Base-by-base conservation (phyloP, 1,284 basidiomycete species). In the Hemileia vastatrix region DNA sequence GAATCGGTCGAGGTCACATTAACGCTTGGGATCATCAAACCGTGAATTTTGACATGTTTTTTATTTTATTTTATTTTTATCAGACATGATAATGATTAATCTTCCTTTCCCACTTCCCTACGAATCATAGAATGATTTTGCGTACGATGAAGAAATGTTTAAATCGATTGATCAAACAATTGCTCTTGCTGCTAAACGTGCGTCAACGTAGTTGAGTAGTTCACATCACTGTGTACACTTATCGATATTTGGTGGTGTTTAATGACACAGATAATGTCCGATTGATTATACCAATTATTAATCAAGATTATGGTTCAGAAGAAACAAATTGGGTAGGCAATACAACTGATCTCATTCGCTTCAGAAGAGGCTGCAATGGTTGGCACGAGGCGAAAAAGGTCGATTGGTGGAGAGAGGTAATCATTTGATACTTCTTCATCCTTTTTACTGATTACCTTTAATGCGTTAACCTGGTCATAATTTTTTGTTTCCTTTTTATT, bases 291-390 rank as follows among this genome's bases (percentile, higher is more conserved):
- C 60, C 60, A 2, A 62, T 62, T 48, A 55, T 62, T 21, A 62
- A 62, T 33, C 60, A 62, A 62, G 60, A 62, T 47, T 62, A 55
- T 40, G 60, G 60, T 32, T 62, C 59, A 33, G 59, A 62, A 50
- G 59, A 62, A 8, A 62, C 59, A 2, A 62, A 62, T 33, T 62
- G 59, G 60, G 60, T 62, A 24, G 60, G 60, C 23, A 62, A 62
- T 40, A 55, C 55, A 45, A 62, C 13, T 52, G 60, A 62, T 49
- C 47, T 62, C n/a, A 62, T 62, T n/a, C 52, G 60, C 21, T 47
- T 49, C 36, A 44, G 60, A 3, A 36, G 52, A 19, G 53, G 54
- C 31, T 45, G 43, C 9, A 31, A 47, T 31, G 19, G 21, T 31
- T 54, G 53, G n/a, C n/a, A 55, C 33, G 60, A 62, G 11, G 19